Evolutionary conservation across 1,139 yeast genomes (phyloP), one percentile per base, ranked within the genome.

Genomic region (Hansenula lynferdii): DNA sequence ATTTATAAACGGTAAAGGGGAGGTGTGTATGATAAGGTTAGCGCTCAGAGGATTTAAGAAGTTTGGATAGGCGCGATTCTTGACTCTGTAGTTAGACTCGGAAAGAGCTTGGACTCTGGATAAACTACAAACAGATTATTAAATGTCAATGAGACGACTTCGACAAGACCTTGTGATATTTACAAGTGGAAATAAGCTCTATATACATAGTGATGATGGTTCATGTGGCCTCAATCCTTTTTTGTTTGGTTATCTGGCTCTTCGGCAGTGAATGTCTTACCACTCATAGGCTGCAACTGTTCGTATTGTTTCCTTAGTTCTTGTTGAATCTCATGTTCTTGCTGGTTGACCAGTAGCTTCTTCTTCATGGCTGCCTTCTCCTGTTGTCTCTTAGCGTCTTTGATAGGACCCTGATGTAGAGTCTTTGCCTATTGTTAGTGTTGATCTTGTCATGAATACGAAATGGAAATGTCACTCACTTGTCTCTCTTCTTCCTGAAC

Each of bases 251-350:
- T n/a, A n/a, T n/a, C n/a, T n/a, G n/a, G n/a, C n/a, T 42, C 50
- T 6, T 43, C 50, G 5, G 47, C 56, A 5, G 64, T 58, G 8
- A 50, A 51, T 11, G 62, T 57, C 22, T 69, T 65, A 14, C 79
- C 79, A 7, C 72, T 61, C 38, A 87, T 71, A 2, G 90, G 86
- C 58, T 89, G 97, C 11, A 76, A 57, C 43, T 72, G 62, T 41
- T 80, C 81, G 50, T 75, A 79, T 55, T 81, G 71, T 44, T 75
- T 74, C 45, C 77, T 70, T 51, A 87, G 72, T 51, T 74, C 73
- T 56, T 76, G 75, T 59, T 89, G 97, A 44, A 79, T 72, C 44
- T 75, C 80, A 58, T 89, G 94, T 50, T 89, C 97, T 34, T 72
- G 66, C 39, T 76, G 73, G 54, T 92, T 85, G 39, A 75, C 75